Conservation (phyloP, 305 asterid genomes). For the Petunia hybrid region DNA sequence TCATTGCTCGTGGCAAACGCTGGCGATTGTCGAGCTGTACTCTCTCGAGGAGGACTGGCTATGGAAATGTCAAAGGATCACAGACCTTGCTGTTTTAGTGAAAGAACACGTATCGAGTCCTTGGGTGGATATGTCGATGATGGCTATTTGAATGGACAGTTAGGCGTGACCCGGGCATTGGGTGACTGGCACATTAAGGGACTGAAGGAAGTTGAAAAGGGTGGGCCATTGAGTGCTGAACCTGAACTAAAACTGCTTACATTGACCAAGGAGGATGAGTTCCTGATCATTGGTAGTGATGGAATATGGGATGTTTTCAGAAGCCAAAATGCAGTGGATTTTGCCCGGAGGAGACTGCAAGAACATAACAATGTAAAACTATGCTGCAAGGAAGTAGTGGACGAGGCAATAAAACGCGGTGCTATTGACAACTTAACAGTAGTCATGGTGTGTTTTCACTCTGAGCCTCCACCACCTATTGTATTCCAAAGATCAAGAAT, state of each 20-base stretch:
- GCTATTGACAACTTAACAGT: slow-evolving; percentile 80
- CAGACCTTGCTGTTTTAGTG: slow-evolving; percentile 68
- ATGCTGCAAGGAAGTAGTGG: slow-evolving; percentile 82
- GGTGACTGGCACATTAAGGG: slow-evolving; percentile 94
- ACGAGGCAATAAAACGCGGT: slow-evolving; percentile 82
- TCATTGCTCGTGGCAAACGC: slow-evolving; percentile 93
- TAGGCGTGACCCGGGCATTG: slow-evolving; percentile 85
- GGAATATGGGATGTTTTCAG: slow-evolving; percentile 89
- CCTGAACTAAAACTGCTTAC: slow-evolving; percentile 79
- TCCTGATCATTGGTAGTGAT: slow-evolving; percentile 85
- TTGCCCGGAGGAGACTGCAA: slow-evolving; percentile 75
- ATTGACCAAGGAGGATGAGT: slow-evolving; percentile 80
- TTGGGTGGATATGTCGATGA: slow-evolving; percentile 77
- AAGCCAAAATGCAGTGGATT: slow-evolving; percentile 89
- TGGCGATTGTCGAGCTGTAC: slow-evolving; percentile 87
- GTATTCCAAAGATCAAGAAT: slow-evolving; percentile 59
- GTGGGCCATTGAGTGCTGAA: slow-evolving; percentile 90
- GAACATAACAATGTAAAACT: slow-evolving; percentile 72
- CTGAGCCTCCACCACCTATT: slow-evolving; percentile 62
- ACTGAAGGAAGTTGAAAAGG: slow-evolving; percentile 62
- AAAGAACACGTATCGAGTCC: slow-evolving; percentile 73
- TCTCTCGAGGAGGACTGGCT: slow-evolving; percentile 76
- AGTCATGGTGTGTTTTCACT: slow-evolving; percentile 78
- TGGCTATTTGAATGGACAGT: slow-evolving; percentile 74
- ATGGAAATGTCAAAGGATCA: slow-evolving; percentile 91